Percentiles rank a stretch among this genome's conserved stretches.
These are phyloP conservation scores for Trichosporon faecale DNA, from an alignment of 1,284 basidiomycete species.

Conservation along the genomic window DNA sequence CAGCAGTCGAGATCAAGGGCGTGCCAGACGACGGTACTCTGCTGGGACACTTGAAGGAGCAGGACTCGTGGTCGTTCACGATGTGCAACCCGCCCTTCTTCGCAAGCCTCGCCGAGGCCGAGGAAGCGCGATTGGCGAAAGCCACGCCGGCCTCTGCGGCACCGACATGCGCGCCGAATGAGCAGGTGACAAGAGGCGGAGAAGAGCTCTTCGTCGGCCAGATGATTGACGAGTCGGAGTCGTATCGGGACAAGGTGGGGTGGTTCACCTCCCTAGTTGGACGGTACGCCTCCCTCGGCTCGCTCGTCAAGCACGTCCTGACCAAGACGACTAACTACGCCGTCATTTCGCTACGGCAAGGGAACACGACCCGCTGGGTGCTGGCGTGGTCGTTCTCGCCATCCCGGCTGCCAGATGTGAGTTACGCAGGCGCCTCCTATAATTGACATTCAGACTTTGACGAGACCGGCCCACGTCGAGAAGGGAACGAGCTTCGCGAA, in stretches of 20 bases:
- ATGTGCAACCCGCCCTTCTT: conserved; percentile 99
- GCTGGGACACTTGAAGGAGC: not conserved
- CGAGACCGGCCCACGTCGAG: conserved; percentile 31
- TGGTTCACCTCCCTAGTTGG: conserved; percentile 87
- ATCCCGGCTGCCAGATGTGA: conserved; percentile 68
- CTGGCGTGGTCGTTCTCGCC: conserved; percentile 75
- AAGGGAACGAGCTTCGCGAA: conserved; percentile 58
- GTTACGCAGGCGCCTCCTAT: conserved; percentile 38
- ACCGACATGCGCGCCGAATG: conserved; percentile 75
- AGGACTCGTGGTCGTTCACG: conserved; percentile 55
- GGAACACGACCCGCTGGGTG: conserved; percentile 82
- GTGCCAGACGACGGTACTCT: not conserved
- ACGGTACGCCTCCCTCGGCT: conserved; percentile 68
- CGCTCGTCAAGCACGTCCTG: conserved; percentile 62
- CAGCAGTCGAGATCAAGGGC: not conserved
- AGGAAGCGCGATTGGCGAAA: conserved; percentile 62
- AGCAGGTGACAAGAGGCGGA: conserved; percentile 84
- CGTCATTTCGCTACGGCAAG: conserved; percentile 75
- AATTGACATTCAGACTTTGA: conserved; percentile 26
- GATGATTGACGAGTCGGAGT: conserved; percentile 73
- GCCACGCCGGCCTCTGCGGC: conserved; percentile 64
- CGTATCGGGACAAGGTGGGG: conserved; percentile 55
- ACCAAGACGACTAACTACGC: conserved; percentile 75
- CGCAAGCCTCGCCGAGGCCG: conserved; percentile 65
- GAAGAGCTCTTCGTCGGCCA: conserved; percentile 71